Percentiles rank a stretch among this genome's conserved stretches.
phyloP scores from a whole-genome alignment of 768 basidiomycete species.

The Podaxis pistillaris region DNA sequence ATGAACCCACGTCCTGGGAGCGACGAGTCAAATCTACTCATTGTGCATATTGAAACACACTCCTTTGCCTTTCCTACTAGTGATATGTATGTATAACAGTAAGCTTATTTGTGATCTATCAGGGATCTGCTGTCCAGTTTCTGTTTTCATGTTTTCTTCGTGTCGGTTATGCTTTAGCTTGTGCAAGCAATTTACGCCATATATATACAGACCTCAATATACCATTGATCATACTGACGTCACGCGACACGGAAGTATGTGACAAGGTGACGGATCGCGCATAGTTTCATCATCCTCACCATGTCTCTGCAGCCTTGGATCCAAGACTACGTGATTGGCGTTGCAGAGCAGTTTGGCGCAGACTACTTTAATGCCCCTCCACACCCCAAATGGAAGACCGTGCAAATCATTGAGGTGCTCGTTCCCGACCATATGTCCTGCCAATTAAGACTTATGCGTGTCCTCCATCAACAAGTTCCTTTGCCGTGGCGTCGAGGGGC shows the following conservation, averaged over 20 bases:
- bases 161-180: slow-evolving; percentile 2
- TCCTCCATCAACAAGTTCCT: slow-evolving; percentile 43
- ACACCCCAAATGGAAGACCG: slow-evolving; percentile 42
- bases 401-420: slow-evolving; percentile 57
- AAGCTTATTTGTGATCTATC: slow-evolving; percentile 14
- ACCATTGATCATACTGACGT: not conserved
- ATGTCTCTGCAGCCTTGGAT: slow-evolving; percentile 52
- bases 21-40: not conserved
- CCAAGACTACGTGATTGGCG: slow-evolving; percentile 42
- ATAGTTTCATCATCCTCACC: not conserved
- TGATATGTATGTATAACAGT: slow-evolving; percentile 11
- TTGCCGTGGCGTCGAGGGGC: slow-evolving; percentile 38
- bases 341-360: slow-evolving; percentile 53
- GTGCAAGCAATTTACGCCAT: not conserved
- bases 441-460: slow-evolving; percentile 2
- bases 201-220: slow-evolving; percentile 3
- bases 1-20: not conserved
- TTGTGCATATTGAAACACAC: slow-evolving; percentile 5
- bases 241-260: slow-evolving; percentile 10
- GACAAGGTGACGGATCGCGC: slow-evolving; percentile 2
- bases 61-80: not conserved
- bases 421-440: slow-evolving; percentile 7
- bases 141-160: not conserved
- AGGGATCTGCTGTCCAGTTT: slow-evolving; percentile 5
- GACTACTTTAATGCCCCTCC: slow-evolving; percentile 35